These are phyloP conservation scores for Stephanodiscus triporus DNA, from an alignment of 108 stramenopile species.

Conservation along the genomic window DNA sequence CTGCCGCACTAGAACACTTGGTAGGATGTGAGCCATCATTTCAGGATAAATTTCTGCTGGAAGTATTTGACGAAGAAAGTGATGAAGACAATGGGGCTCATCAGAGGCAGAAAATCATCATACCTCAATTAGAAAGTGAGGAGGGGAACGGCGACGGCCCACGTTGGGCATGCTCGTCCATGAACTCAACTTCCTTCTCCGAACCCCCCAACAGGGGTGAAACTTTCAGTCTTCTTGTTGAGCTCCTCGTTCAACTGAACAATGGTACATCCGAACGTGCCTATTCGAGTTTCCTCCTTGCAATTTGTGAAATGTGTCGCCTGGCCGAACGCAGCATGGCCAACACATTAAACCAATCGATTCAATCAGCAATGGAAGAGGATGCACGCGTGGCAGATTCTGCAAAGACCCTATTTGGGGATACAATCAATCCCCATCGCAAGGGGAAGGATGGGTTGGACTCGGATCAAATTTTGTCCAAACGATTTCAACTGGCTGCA, in stretches of 20 bases:
- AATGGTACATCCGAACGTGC: conserved; percentile 37
- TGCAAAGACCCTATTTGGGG: conserved; percentile 41
- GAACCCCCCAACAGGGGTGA: conserved; percentile 11
- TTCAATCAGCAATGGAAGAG: conserved; percentile 61
- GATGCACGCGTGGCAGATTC: conserved; percentile 47
- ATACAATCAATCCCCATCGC: conserved; percentile 44
- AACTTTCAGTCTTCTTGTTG: conserved; percentile 15
- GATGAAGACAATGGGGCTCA: conserved; percentile 15
- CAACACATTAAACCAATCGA: conserved; percentile 77
- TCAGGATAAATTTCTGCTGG: conserved; percentile 37
- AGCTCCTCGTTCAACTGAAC: conserved; percentile 38
- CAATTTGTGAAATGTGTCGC: conserved; percentile 82
- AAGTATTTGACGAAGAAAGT: conserved; percentile 27
- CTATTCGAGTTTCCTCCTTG: conserved; percentile 58
- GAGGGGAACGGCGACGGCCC: conserved; percentile 18
- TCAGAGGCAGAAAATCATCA: conserved; percentile 8
- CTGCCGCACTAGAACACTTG: conserved; percentile 66
- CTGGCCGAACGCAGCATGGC: conserved; percentile 69
- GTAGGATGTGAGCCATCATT: conserved; percentile 72
- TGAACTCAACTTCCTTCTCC: conserved; percentile 12
- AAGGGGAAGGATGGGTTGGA: conserved; percentile 50
- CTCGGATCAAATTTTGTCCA: conserved; percentile 47
- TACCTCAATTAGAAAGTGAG: conserved; percentile 32
- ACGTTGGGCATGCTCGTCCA: not conserved
- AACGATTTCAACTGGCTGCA: conserved; percentile 74